Conservation (phyloP, 1,139 yeast species). For the Lodderomyces orthopsilosis region DNA sequence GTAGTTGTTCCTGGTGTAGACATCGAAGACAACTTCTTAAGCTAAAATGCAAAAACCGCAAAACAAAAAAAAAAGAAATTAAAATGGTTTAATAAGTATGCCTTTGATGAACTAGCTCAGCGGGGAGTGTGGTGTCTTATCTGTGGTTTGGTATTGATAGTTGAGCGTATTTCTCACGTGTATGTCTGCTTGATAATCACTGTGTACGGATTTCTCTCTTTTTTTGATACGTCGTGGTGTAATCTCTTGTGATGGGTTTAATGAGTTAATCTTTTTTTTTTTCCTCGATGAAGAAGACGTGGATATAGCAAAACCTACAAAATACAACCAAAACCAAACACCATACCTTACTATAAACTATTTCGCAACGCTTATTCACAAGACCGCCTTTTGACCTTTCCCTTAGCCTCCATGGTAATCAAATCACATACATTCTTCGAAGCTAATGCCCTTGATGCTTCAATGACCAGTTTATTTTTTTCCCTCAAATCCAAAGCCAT, state of each 20-base stretch:
- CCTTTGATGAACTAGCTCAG: no score
- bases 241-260: background rate
- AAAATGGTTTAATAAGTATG: no score
- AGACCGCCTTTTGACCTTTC: background rate
- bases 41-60: background rate
- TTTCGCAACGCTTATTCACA: no score
- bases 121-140: no score
- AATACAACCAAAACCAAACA: background rate
- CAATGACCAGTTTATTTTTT: background rate
- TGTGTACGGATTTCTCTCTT: background rate
- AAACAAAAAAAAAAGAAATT: background rate
- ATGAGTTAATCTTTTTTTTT: background rate
- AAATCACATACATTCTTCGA: slow-evolving; percentile 4
- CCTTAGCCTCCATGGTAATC: slow-evolving; percentile 3
- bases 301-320: no score
- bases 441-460: background rate
- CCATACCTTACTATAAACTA: no score
- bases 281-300: background rate
- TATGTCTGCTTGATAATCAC: no score
- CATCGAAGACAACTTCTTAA: background rate
- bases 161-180: background rate
- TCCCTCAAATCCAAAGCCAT: background rate
- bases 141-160: background rate
- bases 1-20: background rate
- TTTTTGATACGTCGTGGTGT: background rate